Evolutionary conservation across 1,139 yeast genomes (phyloP).

Genomic region (Geotrichum restrictum): DNA sequence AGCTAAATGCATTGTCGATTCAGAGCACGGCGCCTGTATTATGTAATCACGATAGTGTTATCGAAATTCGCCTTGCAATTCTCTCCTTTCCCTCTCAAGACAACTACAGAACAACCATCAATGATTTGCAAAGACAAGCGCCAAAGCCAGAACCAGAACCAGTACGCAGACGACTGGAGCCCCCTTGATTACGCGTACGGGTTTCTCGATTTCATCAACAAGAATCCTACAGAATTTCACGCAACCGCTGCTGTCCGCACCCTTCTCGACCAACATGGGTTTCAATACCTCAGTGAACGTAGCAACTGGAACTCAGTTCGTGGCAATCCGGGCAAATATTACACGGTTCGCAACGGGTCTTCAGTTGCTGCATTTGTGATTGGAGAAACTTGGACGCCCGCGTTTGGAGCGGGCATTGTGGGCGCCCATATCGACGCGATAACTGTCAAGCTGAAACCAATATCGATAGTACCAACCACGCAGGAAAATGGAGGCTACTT

Average conservation of each 20-base stretch:
- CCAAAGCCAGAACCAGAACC: background rate
- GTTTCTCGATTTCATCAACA: slow-evolving; percentile 72
- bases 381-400: slow-evolving; percentile 65
- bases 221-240: slow-evolving; percentile 89
- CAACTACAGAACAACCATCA: background rate
- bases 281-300: slow-evolving; percentile 66
- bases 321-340: slow-evolving; percentile 55
- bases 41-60: too few species aligned
- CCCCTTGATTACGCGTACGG: slow-evolving; percentile 40
- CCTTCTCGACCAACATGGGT: slow-evolving; percentile 43
- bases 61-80: too few species aligned
- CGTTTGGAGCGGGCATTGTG: slow-evolving; percentile 74
- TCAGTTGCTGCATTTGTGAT: slow-evolving; percentile 72
- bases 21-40: too few species aligned
- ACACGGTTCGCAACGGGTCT: slow-evolving; percentile 70
- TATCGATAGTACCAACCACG: slow-evolving; percentile 59
- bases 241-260: slow-evolving; percentile 59
- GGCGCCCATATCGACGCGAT: slow-evolving; percentile 94
- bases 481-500: slow-evolving; percentile 53
- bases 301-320: slow-evolving; percentile 51
- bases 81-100: background rate
- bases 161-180: slow-evolving; percentile 9
- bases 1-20: too few species aligned
- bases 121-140: slow-evolving; percentile 11
- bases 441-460: slow-evolving; percentile 61